Evolutionary conservation across 257 asterid species (phyloP).

Genomic region (Gardenia jasminoides): DNA sequence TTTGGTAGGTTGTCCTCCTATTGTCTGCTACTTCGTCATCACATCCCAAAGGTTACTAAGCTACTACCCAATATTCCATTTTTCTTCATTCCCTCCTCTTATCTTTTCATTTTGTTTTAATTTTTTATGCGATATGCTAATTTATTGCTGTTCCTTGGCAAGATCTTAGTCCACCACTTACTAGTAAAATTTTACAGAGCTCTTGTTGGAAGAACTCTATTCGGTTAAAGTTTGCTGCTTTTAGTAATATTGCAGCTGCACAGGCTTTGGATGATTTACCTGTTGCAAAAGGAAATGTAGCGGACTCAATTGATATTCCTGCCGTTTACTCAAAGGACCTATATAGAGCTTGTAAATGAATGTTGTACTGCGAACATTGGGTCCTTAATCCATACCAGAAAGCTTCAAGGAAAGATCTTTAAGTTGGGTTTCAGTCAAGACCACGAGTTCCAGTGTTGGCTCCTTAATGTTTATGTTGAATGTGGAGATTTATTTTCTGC

Average conservation of each 20-base stretch:
- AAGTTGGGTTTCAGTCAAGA: slow-evolving; percentile 26
- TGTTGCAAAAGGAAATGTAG: slow-evolving; percentile 23
- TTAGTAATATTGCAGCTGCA: slow-evolving; percentile 28
- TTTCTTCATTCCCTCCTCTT: background rate
- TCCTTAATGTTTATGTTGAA: slow-evolving; percentile 33
- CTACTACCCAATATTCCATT: background rate
- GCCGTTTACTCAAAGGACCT: slow-evolving; percentile 11
- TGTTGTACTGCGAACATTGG: slow-evolving; percentile 10
- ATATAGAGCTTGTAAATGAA: slow-evolving; percentile 24
- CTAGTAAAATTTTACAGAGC: slow-evolving; percentile 4
- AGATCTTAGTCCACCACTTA: background rate
- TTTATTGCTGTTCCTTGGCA: background rate
- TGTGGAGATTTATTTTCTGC: slow-evolving; percentile 34
- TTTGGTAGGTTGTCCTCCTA: slow-evolving; percentile 3
- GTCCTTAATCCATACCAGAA: slow-evolving; percentile 27
- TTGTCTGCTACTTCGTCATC: slow-evolving; percentile 4
- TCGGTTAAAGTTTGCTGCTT: slow-evolving; percentile 23
- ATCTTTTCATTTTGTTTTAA: too few species aligned
- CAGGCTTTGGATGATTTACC: slow-evolving; percentile 20
- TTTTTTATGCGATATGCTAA: too few species aligned
- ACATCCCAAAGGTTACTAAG: background rate
- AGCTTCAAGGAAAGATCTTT: slow-evolving; percentile 30
- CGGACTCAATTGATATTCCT: slow-evolving; percentile 1
- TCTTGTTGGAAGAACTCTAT: background rate
- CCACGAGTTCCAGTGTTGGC: slow-evolving; percentile 14